Conservation (phyloP, 169 alveolate genomes). For the Perkinsus olseni region DNA sequence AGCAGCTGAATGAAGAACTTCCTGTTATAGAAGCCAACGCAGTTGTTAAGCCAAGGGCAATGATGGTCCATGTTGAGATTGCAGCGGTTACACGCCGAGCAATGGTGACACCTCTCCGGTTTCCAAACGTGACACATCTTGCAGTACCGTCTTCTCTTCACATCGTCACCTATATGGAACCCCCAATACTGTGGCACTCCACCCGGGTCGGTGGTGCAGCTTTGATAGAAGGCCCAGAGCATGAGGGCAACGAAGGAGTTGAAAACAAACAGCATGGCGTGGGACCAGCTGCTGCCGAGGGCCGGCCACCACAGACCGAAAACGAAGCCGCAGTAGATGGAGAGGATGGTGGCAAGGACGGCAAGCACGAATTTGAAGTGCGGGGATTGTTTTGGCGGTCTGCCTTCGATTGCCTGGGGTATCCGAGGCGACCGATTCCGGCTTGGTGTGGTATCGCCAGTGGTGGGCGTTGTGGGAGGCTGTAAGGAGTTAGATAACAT, state of each 20-base stretch:
- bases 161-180: conserved; percentile 92
- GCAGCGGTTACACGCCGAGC: conserved; percentile 64
- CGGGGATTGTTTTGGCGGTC: not conserved
- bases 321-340: conserved; percentile 5
- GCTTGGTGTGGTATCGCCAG: not conserved
- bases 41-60: conserved; percentile 69
- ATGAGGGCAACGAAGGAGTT: conserved; percentile 8
- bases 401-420: not conserved
- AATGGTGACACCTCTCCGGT: conserved; percentile 84
- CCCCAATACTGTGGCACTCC: conserved; percentile 91
- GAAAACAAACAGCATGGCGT: not conserved
- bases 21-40: conserved; percentile 67
- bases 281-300: not conserved
- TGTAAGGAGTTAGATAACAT: not conserved
- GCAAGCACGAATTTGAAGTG: not conserved
- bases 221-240: conserved; percentile 15
- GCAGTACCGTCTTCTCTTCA: conserved; percentile 85
- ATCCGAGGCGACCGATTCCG: not conserved
- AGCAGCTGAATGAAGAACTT: conserved; percentile 40
- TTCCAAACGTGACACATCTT: conserved; percentile 75
- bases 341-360: not conserved
- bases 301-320: conserved; percentile 5
- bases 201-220: conserved; percentile 85
- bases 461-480: too few relatives aligned
- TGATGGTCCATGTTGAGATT: conserved; percentile 72